These are phyloP conservation scores for Friedmanniomyces simplex DNA, from an alignment of 495 filamentous ascomycete species.

Conservation along the genomic window DNA sequence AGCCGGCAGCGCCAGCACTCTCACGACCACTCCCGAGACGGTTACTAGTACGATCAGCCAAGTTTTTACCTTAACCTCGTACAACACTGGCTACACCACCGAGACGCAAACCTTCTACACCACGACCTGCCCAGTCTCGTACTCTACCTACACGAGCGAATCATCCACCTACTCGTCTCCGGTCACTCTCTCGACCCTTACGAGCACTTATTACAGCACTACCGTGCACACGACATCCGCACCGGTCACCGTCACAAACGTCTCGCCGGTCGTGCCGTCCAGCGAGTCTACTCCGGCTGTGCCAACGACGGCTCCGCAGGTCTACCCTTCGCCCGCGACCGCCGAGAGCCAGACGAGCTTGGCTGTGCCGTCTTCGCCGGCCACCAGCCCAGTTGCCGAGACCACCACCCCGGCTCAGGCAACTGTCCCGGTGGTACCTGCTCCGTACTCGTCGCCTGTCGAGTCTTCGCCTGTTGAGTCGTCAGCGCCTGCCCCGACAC, in stretches of 20 bases:
- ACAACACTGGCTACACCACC: neutral
- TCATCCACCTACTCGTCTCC: slow-evolving; percentile 1
- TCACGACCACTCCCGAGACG: neutral
- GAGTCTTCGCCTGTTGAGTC: neutral
- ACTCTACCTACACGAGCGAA: neutral
- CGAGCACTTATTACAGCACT: neutral
- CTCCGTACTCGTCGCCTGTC: neutral
- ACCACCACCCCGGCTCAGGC: neutral
- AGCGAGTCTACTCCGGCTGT: neutral
- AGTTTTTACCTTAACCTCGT: neutral
- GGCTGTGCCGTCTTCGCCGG: neutral
- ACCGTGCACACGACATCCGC: neutral
- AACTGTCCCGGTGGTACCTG: neutral
- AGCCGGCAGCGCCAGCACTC: neutral
- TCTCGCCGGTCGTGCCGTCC: neutral
- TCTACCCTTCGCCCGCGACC: neutral
- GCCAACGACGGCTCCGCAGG: neutral
- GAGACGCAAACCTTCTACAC: slow-evolving; percentile 1
- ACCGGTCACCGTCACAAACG: neutral
- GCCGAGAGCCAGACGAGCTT: neutral
- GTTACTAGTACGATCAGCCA: neutral
- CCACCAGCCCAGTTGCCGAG: neutral
- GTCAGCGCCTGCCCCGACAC: neutral
- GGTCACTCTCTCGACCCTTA: neutral
- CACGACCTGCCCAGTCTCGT: neutral